Percentiles rank a stretch among this genome's conserved stretches.
These are phyloP conservation scores for Meyerozyma guilliermondii DNA, from an alignment of 1,139 yeast genomes.

Conservation along the genomic window DNA sequence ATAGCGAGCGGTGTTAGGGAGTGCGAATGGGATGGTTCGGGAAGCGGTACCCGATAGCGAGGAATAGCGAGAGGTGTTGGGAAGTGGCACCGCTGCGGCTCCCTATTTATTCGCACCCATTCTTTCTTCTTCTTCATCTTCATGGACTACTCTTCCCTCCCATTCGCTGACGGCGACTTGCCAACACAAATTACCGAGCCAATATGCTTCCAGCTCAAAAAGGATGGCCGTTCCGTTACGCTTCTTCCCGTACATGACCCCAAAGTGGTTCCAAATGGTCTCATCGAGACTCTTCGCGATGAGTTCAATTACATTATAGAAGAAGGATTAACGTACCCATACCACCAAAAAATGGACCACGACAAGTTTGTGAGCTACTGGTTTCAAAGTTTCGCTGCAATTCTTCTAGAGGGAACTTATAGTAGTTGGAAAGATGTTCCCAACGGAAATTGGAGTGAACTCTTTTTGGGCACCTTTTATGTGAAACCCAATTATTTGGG, in stretches of 20 bases:
- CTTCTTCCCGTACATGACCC: constrained; percentile 28
- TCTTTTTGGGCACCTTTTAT: constrained; percentile 63
- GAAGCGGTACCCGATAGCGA: too few species aligned
- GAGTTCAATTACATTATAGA: constrained; percentile 44
- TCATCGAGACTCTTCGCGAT: constrained; percentile 27
- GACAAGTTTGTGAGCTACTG: constrained; percentile 36
- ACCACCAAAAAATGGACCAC: constrained; percentile 19
- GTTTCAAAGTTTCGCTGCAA: constrained; percentile 42
- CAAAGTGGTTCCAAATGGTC: constrained; percentile 27
- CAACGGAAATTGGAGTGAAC: constrained; percentile 32
- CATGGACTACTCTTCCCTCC: constrained; percentile 14
- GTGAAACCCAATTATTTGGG: constrained; percentile 77
- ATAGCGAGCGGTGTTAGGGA: too few species aligned
- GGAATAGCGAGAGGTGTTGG: too few species aligned
- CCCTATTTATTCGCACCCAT: too few species aligned
- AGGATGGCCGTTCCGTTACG: constrained; percentile 28
- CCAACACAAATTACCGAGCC: constrained; percentile 19
- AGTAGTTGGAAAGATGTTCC: constrained; percentile 10
- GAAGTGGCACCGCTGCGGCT: too few species aligned
- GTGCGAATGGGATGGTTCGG: too few species aligned
- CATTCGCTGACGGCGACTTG: constrained; percentile 30
- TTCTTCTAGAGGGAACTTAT: constrained; percentile 37
- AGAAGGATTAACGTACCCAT: constrained; percentile 50
- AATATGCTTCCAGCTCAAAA: constrained; percentile 22
- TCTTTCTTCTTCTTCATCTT: too few species aligned